Percentiles rank a stretch among this genome's conserved stretches.
Evolutionary conservation across 2,329 filamentous ascomycete genomes (phyloP).

Genomic region (Neopestalotiopsis sp.): DNA sequence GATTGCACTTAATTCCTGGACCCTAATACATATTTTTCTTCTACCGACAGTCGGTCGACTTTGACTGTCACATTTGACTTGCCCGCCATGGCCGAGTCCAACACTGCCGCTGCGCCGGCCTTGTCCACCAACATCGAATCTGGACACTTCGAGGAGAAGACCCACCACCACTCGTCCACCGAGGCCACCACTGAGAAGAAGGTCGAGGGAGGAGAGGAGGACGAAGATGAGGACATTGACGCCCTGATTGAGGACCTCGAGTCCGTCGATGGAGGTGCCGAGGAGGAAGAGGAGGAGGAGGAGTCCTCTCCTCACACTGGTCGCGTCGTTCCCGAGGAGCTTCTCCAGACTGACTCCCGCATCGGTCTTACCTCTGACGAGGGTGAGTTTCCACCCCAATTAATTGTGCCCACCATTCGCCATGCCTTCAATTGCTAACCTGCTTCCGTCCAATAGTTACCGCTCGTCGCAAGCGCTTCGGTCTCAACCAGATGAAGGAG

Average conservation of each 20-base stretch:
- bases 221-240: constrained; percentile 85
- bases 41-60: constrained; percentile 18
- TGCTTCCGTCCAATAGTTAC: constrained; percentile 15
- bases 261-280: constrained; percentile 76
- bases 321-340: constrained; percentile 68
- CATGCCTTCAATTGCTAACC: constrained; percentile 15
- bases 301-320: constrained; percentile 58
- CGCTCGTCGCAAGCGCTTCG: constrained; percentile 66
- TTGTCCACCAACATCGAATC: constrained; percentile 70
- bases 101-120: constrained; percentile 58
- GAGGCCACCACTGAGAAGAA: constrained; percentile 48
- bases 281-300: constrained; percentile 67
- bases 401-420: constrained; percentile 39
- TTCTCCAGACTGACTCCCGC: constrained; percentile 77
- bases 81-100: constrained; percentile 61
- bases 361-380: constrained; percentile 76
- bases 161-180: constrained; percentile 33
- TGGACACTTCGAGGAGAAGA: constrained; percentile 71
- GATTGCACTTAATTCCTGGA: constrained; percentile 14
- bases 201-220: constrained; percentile 62
- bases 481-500: constrained; percentile 89
- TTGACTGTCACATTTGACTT: constrained; percentile 22
- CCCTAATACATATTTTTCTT: constrained; percentile 15
- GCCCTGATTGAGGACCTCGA: constrained; percentile 87
- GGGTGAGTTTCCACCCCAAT: constrained; percentile 50